Conservation (phyloP, 2,329 filamentous ascomycete genomes). For the Penicillium sp. region DNA sequence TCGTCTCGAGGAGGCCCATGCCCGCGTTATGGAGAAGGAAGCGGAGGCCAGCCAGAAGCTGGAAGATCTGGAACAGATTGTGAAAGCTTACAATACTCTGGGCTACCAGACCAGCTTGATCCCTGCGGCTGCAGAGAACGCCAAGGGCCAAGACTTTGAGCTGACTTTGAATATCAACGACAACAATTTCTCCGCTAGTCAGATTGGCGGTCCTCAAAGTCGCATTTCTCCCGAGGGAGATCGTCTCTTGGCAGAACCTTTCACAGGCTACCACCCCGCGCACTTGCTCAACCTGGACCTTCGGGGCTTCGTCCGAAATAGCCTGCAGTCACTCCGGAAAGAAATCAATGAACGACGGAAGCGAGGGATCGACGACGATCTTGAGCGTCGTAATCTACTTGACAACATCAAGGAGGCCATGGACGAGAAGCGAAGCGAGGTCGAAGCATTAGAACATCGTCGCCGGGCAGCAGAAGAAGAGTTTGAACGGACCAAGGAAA, state of each 20-base stretch:
- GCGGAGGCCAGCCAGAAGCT: conserved; percentile 78
- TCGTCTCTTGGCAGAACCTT: conserved; percentile 73
- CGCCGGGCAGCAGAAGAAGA: conserved; percentile 87
- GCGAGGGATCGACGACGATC: conserved; percentile 77
- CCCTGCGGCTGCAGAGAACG: conserved; percentile 76
- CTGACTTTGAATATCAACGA: conserved; percentile 77
- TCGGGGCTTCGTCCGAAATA: conserved; percentile 73
- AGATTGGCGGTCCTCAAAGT: conserved; percentile 49
- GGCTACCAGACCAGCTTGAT: conserved; percentile 93
- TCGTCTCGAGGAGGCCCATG: conserved; percentile 80
- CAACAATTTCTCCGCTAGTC: conserved; percentile 69
- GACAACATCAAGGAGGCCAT: conserved; percentile 96
- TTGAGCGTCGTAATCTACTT: conserved; percentile 89
- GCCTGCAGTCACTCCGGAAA: conserved; percentile 73
- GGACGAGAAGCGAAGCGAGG: conserved; percentile 88
- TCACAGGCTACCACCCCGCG: conserved; percentile 82
- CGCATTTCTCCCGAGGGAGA: conserved; percentile 58
- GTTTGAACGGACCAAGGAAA: conserved; percentile 89
- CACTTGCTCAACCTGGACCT: conserved; percentile 88
- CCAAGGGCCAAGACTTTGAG: conserved; percentile 80
- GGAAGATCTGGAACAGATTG: conserved; percentile 84
- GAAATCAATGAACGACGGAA: conserved; percentile 88
- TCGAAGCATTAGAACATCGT: conserved; percentile 84
- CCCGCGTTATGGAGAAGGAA: conserved; percentile 78
- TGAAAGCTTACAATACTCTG: conserved; percentile 88